Evolutionary conservation across 306 rosid species (phyloP).

Genomic region (Betula pendula): DNA sequence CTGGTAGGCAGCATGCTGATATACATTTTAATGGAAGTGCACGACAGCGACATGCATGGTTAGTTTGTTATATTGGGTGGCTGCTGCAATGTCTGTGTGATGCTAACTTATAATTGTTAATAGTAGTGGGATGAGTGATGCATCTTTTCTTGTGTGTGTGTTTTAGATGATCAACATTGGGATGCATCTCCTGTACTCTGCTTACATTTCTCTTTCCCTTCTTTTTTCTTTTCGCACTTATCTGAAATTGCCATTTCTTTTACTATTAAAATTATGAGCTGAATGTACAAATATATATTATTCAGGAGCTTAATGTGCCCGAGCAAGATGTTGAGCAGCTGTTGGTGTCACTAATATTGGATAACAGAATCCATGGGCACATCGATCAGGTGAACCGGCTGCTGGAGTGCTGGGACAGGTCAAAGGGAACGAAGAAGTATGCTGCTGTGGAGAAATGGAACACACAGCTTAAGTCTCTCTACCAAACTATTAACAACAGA

Average conservation of each 20-base stretch:
- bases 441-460: conserved; percentile 94
- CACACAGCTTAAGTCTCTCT: conserved; percentile 79
- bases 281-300: too few relatives aligned
- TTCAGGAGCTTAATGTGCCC: conserved; percentile 61
- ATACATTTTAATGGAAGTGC: neutral
- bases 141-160: neutral
- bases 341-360: conserved; percentile 65
- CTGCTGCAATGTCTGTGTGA: too few relatives aligned
- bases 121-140: too few relatives aligned
- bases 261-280: neutral
- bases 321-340: conserved; percentile 69
- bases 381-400: conserved; percentile 97
- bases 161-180: neutral
- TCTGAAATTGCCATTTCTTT: neutral
- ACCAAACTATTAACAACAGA: conserved; percentile 77
- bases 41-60: neutral
- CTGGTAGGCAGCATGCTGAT: neutral
- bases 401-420: conserved; percentile 90
- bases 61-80: too few relatives aligned
- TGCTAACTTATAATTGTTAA: too few relatives aligned
- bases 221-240: conserved; percentile 19
- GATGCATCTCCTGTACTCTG: neutral
- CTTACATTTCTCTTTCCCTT: neutral
- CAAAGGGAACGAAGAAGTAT: conserved; percentile 90
- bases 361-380: conserved; percentile 92